phyloP scores from a whole-genome alignment of 176 grass and related monocot species.

The Alopecurus myosuroides region DNA sequence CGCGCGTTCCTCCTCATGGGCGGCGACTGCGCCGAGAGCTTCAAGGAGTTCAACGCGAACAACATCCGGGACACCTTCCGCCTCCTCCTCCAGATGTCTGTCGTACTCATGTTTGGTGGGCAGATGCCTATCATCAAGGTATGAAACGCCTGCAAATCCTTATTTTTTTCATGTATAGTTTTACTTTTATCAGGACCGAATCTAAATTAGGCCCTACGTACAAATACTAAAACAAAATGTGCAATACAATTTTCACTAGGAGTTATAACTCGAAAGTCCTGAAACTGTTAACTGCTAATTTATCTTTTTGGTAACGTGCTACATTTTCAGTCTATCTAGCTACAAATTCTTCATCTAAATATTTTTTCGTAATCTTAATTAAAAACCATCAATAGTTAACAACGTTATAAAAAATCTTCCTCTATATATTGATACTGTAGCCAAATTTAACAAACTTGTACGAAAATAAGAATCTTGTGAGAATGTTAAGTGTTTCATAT shows the following conservation, averaged over 20 bases:
- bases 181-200: not conserved
- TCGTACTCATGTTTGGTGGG: not conserved
- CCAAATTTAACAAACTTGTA: not conserved
- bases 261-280: not conserved
- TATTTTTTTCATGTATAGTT: not conserved
- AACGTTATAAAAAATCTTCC: not conserved
- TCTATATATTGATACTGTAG: not conserved
- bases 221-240: not conserved
- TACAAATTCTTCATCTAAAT: not conserved
- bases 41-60: slow-evolving; percentile 99
- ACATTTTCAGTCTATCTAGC: not conserved
- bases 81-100: slow-evolving; percentile 84
- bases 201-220: not conserved
- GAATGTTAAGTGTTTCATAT: not conserved
- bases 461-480: not conserved
- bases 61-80: slow-evolving; percentile 99
- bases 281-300: not conserved
- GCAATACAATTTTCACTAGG: not conserved
- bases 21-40: slow-evolving; percentile 97
- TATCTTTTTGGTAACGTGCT: not conserved
- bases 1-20: slow-evolving; percentile 73
- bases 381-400: not conserved
- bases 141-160: not conserved
- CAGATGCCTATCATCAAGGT: slow-evolving; percentile 1
- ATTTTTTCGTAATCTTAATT: not conserved